A percentile compares a stretch with the other conserved stretches of the same genome.
These are phyloP conservation scores for Fusarium acutatum DNA, from an alignment of 2,329 filamentous ascomycete species.

Conservation along the genomic window DNA sequence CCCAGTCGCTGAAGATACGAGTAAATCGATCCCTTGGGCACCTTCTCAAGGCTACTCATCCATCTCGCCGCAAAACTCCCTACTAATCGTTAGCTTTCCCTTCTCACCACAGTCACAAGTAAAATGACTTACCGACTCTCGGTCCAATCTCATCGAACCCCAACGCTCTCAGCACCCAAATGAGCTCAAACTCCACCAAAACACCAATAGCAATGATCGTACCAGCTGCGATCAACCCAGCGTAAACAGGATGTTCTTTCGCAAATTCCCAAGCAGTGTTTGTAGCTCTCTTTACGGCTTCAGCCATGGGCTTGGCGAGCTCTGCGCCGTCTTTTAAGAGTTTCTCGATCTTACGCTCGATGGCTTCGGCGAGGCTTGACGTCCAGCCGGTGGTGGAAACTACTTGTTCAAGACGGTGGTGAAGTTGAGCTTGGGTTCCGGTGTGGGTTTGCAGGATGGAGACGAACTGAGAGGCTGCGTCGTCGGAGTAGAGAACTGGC, in stretches of 20 bases:
- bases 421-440: background rate
- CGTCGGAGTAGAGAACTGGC: constrained; percentile 6
- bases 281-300: constrained; percentile 22
- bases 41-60: constrained; percentile 35
- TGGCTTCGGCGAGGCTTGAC: constrained; percentile 20
- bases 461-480: constrained; percentile 24
- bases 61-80: constrained; percentile 37
- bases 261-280: constrained; percentile 23
- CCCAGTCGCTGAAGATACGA: constrained; percentile 34
- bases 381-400: constrained; percentile 28
- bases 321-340: constrained; percentile 16
- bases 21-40: constrained; percentile 30
- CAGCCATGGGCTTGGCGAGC: constrained; percentile 9
- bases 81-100: background rate
- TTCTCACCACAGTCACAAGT: fast-evolving
- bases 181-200: constrained; percentile 23
- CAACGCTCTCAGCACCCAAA: constrained; percentile 33
- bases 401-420: constrained; percentile 8
- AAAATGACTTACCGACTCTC: constrained; percentile 16
- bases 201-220: constrained; percentile 31
- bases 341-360: constrained; percentile 25
- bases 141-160: constrained; percentile 33
- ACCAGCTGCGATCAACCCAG: constrained; percentile 25
- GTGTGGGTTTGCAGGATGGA: constrained; percentile 6
- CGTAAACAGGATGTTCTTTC: constrained; percentile 29